A percentile compares a stretch with the other conserved stretches of the same genome.
These are phyloP conservation scores for Pythium apleroticum DNA, from an alignment of 352 stramenopile genomes.

Conservation along the genomic window DNA sequence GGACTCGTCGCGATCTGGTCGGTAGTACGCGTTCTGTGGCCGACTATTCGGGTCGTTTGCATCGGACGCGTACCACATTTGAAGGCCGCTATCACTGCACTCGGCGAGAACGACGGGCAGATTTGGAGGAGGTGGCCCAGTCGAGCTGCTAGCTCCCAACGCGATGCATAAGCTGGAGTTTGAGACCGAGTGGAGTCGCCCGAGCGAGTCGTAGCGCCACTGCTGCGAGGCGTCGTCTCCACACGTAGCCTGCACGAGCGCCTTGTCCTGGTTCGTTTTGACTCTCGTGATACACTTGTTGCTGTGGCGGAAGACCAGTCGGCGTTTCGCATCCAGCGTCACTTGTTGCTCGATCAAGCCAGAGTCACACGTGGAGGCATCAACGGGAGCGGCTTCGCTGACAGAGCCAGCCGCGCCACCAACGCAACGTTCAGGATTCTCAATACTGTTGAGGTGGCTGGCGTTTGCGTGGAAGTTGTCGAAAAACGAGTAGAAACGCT, in stretches of 20 bases:
- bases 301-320: conserved; percentile 19
- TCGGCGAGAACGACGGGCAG: conserved; percentile 6
- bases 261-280: background rate
- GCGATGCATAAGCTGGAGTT: background rate
- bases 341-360: conserved; percentile 10
- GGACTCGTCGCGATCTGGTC: conserved; percentile 17
- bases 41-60: conserved; percentile 15
- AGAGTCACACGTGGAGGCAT: conserved; percentile 5
- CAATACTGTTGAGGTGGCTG: conserved; percentile 22
- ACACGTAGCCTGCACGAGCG: conserved; percentile 8
- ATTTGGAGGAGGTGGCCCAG: background rate
- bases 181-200: conserved; percentile 10
- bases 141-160: background rate
- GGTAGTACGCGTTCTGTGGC: conserved; percentile 22
- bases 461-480: conserved; percentile 13
- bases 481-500: conserved; percentile 22
- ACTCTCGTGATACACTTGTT: conserved; percentile 8
- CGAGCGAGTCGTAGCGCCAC: conserved; percentile 24
- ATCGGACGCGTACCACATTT: conserved; percentile 17
- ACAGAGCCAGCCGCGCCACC: background rate
- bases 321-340: conserved; percentile 2
- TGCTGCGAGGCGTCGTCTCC: background rate
- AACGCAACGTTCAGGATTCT: conserved; percentile 4
- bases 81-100: conserved; percentile 5
- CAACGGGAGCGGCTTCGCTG: background rate